Percentiles rank a stretch among this genome's conserved stretches.
Conservation (phyloP, 192 early-diverging fungal species). For the Chytriomyces sp. region DNA sequence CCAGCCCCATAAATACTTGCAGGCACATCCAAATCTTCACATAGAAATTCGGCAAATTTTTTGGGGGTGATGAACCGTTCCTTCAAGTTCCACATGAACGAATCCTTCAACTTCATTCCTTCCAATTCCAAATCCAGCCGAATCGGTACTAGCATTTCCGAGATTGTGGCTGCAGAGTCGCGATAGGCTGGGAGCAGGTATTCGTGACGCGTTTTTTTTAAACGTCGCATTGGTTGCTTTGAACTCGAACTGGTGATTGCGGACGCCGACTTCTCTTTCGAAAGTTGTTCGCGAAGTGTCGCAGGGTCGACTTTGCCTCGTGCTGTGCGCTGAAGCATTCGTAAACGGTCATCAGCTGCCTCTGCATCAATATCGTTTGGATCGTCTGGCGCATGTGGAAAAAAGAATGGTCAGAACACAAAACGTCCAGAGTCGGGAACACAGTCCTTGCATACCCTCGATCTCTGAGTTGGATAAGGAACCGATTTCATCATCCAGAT, state of each 20-base stretch:
- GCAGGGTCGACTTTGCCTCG: not conserved
- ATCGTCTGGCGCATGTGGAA: constrained; percentile 5
- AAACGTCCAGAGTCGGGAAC: too few species aligned
- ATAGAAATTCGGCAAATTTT: constrained; percentile 82
- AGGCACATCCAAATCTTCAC: constrained; percentile 76
- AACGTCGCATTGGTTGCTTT: not conserved
- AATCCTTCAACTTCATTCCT: constrained; percentile 55
- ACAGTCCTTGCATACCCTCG: not conserved
- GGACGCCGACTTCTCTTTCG: not conserved
- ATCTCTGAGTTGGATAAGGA: not conserved
- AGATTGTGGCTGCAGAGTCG: constrained; percentile 25
- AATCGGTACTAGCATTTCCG: constrained; percentile 55
- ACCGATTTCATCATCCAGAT: constrained; percentile 13
- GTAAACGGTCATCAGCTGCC: constrained; percentile 11
- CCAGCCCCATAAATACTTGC: constrained; percentile 49
- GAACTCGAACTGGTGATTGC: not conserved
- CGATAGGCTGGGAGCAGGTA: constrained; percentile 33
- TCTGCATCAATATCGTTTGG: constrained; percentile 32
- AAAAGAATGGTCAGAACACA: not conserved
- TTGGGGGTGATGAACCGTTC: constrained; percentile 70
- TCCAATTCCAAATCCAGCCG: constrained; percentile 59
- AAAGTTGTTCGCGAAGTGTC: not conserved
- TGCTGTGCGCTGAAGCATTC: not conserved
- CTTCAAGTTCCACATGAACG: constrained; percentile 65
- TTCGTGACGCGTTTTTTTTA: constrained; percentile 21